Percentiles rank a stretch among this genome's conserved stretches.
Conservation (phyloP, 305 asterid species). For the Fraxinus xanthoxyloides region DNA sequence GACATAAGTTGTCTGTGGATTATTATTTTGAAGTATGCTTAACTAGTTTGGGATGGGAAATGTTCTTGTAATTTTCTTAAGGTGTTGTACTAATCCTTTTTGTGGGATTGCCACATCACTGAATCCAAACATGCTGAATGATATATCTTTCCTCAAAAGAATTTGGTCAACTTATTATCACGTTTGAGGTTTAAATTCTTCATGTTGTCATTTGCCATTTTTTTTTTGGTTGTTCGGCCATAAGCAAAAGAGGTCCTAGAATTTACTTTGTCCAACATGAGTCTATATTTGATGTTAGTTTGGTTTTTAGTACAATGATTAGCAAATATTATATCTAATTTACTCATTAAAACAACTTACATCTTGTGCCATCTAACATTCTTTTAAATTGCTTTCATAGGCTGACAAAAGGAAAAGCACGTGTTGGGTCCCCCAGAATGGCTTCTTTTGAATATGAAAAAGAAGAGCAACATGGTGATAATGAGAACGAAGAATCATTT, state of each 20-base stretch:
- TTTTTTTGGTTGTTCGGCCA: constrained; percentile 11
- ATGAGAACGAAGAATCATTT: constrained; percentile 41
- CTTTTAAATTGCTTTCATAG: constrained; percentile 30
- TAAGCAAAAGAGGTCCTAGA: background rate
- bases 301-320: constrained; percentile 7
- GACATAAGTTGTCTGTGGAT: background rate
- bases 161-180: background rate
- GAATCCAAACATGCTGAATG: background rate
- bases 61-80: background rate
- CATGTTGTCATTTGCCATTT: background rate
- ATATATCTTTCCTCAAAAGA: background rate
- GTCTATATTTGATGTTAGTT: background rate
- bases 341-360: background rate
- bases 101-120: background rate
- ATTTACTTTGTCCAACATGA: background rate
- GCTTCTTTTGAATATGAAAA: constrained; percentile 30
- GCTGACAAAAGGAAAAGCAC: constrained; percentile 46
- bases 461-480: constrained; percentile 33
- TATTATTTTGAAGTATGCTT: background rate
- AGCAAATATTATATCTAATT: background rate
- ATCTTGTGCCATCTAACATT: background rate
- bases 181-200: background rate
- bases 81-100: constrained; percentile 1
- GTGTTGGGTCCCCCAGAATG: constrained; percentile 37
- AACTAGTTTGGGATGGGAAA: background rate